Conservation (phyloP, 305 asterid species). For the Fraxinus dipetala region DNA sequence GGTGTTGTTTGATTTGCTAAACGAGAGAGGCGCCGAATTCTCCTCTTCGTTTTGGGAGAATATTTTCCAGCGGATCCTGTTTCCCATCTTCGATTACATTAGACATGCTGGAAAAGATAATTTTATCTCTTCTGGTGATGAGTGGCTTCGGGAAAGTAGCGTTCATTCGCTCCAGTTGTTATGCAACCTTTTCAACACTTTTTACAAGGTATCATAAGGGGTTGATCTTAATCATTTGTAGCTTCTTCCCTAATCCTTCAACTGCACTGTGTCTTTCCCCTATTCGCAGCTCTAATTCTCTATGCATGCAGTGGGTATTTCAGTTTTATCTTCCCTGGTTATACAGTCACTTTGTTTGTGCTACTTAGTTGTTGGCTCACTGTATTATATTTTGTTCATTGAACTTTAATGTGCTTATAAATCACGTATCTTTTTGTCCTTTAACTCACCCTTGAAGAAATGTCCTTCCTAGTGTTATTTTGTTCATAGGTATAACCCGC, state of each 20-base stretch:
- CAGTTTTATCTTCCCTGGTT: not conserved
- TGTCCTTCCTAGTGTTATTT: not conserved
- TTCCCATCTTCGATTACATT: constrained; percentile 95
- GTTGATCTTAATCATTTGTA: constrained; percentile 17
- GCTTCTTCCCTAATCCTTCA: too few relatives aligned
- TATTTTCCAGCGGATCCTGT: constrained; percentile 82
- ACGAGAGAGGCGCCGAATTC: constrained; percentile 97
- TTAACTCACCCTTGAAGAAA: not conserved
- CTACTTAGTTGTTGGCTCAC: not conserved
- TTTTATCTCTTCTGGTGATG: constrained; percentile 59
- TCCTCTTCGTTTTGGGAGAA: constrained; percentile 95
- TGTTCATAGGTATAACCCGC: not conserved
- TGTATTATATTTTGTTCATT: not conserved
- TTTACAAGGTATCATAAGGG: constrained; percentile 75
- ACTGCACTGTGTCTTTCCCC: too few relatives aligned
- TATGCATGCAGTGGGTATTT: not conserved
- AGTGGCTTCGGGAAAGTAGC: constrained; percentile 83
- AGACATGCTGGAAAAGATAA: constrained; percentile 85
- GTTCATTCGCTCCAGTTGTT: constrained; percentile 91
- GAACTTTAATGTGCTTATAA: not conserved
- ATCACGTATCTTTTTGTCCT: not conserved
- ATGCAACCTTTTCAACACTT: constrained; percentile 95
- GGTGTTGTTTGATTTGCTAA: constrained; percentile 93
- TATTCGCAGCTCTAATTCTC: not conserved
- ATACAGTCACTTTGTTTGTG: not conserved